Percentiles rank a stretch among this genome's conserved stretches.
These are phyloP conservation scores for Magnaporthiopsis incrustans DNA, from an alignment of 2,329 filamentous ascomycete genomes.

Conservation along the genomic window DNA sequence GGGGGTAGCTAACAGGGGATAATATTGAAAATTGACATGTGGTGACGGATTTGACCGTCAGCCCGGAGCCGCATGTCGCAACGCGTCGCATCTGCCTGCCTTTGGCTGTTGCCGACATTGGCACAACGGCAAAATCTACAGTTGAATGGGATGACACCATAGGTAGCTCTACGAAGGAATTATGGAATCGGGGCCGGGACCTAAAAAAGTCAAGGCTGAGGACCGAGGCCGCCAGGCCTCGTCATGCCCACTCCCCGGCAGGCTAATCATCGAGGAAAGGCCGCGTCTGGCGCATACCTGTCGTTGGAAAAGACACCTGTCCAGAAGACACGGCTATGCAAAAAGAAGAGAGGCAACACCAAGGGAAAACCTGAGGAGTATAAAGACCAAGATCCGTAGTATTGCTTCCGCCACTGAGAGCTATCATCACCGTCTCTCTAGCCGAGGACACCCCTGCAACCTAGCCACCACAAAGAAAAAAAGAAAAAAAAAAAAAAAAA, in stretches of 20 bases:
- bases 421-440: neutral
- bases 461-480: neutral
- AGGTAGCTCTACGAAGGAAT: no score
- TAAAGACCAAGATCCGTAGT: neutral
- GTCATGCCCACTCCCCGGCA: no score
- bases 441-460: neutral
- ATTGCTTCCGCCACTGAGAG: neutral
- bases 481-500: neutral
- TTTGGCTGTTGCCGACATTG: neutral
- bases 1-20: neutral
- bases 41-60: neutral
- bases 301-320: no score
- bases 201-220: no score
- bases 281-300: no score
- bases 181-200: no score
- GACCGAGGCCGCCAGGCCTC: no score
- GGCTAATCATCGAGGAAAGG: no score
- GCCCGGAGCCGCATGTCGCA: neutral
- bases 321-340: no score
- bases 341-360: neutral
- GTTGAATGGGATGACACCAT: no score
- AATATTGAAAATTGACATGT: neutral
- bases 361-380: neutral
- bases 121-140: no score
- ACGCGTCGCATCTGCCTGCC: no score